A percentile compares a stretch with the other conserved stretches of the same genome.
phyloP scores from a whole-genome alignment of 108 stramenopile species.

The Fragilaria radians region DNA sequence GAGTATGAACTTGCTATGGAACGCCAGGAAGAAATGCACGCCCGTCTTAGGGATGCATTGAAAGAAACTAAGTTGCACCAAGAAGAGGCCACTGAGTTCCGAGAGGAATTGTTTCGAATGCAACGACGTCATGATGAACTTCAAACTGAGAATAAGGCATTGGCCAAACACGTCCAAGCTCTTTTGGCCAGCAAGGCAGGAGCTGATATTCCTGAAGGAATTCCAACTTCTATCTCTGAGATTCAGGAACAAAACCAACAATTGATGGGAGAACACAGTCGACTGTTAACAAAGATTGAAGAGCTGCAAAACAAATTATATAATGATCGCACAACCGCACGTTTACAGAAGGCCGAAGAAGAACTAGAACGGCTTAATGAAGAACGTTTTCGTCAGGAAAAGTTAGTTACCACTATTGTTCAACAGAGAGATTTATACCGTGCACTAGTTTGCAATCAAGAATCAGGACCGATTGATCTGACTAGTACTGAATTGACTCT shows the following conservation, averaged over 20 bases:
- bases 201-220: conserved; percentile 20
- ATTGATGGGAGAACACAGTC: conserved; percentile 55
- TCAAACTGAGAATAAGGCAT: conserved; percentile 51
- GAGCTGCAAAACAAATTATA: conserved; percentile 53
- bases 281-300: conserved; percentile 36
- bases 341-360: conserved; percentile 41
- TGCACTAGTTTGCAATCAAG: conserved; percentile 58
- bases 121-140: conserved; percentile 33
- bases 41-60: conserved; percentile 51
- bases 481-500: conserved; percentile 28
- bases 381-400: conserved; percentile 66
- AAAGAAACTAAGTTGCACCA: conserved; percentile 50
- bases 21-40: conserved; percentile 48
- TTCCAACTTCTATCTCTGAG: conserved; percentile 32
- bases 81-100: conserved; percentile 47
- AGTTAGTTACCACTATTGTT: conserved; percentile 66
- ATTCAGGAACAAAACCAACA: conserved; percentile 78
- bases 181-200: conserved; percentile 47
- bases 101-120: conserved; percentile 33
- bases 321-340: conserved; percentile 30
- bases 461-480: conserved; percentile 22
- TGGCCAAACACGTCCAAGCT: conserved; percentile 81
- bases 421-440: conserved; percentile 86
- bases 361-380: conserved; percentile 53
- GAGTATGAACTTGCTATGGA: conserved; percentile 75